Evolutionary conservation across 768 basidiomycete species (phyloP).

Genomic region (Phanerochaete sordida): DNA sequence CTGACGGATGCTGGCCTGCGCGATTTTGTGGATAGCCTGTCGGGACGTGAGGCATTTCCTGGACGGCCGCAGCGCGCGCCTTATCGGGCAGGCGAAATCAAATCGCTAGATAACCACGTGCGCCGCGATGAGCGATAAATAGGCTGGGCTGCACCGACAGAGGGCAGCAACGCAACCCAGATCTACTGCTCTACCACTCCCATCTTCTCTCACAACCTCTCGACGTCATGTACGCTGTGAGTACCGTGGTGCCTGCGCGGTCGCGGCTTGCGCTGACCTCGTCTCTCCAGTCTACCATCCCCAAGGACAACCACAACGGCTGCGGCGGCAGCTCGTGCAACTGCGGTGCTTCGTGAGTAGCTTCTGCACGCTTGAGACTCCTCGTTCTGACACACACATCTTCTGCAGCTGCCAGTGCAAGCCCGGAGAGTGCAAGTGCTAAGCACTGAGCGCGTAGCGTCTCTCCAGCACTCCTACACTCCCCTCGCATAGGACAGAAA

Average conservation of each 20-base stretch:
- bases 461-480: too few relatives aligned
- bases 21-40: constrained; percentile 4
- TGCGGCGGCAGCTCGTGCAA: constrained; percentile 49
- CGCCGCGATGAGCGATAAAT: constrained; percentile 13
- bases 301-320: constrained; percentile 39
- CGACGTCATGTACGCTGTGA: constrained; percentile 37
- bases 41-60: background rate
- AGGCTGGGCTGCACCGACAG: background rate
- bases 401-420: constrained; percentile 54
- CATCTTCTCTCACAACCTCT: background rate
- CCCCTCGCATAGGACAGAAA: too few relatives aligned
- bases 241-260: constrained; percentile 14
- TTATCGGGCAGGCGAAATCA: background rate
- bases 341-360: constrained; percentile 46
- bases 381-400: background rate
- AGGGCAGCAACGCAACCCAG: background rate
- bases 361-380: background rate
- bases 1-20: background rate
- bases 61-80: background rate
- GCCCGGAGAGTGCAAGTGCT: constrained; percentile 65
- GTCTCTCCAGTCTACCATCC: constrained; percentile 20
- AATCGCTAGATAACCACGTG: constrained; percentile 7
- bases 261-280: background rate
- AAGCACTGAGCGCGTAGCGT: constrained; percentile 25
- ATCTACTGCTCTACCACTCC: constrained; percentile 3